Base-by-base conservation (phyloP, 306 rosid species). In the Inga laurina region DNA sequence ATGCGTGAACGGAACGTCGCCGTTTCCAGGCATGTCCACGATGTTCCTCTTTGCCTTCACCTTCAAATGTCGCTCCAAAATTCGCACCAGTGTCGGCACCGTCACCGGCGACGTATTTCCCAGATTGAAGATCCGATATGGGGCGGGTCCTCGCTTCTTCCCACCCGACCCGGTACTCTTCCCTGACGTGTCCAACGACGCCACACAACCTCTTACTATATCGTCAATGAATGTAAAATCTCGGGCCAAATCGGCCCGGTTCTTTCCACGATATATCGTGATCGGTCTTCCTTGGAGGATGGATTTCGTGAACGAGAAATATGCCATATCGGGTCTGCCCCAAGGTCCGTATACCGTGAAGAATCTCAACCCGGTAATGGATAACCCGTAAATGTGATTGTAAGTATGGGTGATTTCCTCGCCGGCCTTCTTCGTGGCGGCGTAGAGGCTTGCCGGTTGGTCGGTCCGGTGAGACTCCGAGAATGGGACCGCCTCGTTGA, bases 251-350 rank as follows among this genome's bases (percentile, higher is more conserved):
- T 95, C 98, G 0, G 78, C 94, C 51, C 79, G 86, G 44, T 93
- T 84, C 84, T 95, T 91, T 32, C 98, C 98, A 19, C 98, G 90
- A 67, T 95, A 95, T 1, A 95, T 80, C 2, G 97, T 95, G 32
- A 95, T 93, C 2, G 98, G 92, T 32, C 93, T 95, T 0, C 98
- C 97, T 44, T 93, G 97, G 1, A 95, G 93, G 51, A 95, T 95
- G 22, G 87, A 91, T 10, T 91, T 80, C 8, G 98, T 93, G 34
- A 95, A 95, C 0, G 93, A 88, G 79, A 95, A 95, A 30, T 93
- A 93, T 2, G 98, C 98, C 98, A 93, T 95, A 75, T 95, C 98
- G 44, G 97, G 98, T 84, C 98, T 57, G 0, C 98, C 98, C 97
- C 97, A 95, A 0, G 98, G 97, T 6, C 98, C 97, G 54, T 95